phyloP scores from a whole-genome alignment of 495 filamentous ascomycete genomes.

The Penicillium dipodomyicola region DNA sequence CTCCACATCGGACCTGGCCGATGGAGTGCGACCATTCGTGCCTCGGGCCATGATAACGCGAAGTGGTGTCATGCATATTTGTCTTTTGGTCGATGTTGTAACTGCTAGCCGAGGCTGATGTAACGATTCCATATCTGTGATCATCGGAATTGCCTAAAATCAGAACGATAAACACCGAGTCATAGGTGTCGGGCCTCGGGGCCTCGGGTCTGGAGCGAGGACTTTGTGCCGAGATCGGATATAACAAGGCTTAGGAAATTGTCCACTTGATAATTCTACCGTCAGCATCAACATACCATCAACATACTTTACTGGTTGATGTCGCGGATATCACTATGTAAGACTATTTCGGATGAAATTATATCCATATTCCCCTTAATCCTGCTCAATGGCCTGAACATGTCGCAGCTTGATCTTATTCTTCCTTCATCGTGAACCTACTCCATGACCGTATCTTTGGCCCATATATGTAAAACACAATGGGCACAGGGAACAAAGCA shows the following conservation, averaged over 20 bases:
- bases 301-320: too few species aligned
- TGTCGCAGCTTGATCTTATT: not conserved
- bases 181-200: not conserved
- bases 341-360: not conserved
- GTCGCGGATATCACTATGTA: not conserved
- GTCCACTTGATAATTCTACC: too few species aligned
- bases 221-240: too few species aligned
- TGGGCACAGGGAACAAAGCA: constrained; percentile 58
- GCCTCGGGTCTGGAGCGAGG: not conserved
- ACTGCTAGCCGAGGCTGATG: not conserved
- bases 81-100: not conserved
- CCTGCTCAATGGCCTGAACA: not conserved
- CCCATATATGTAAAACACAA: constrained; percentile 62
- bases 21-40: not conserved
- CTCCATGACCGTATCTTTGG: constrained; percentile 50
- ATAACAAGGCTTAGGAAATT: too few species aligned
- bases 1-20: constrained; percentile 21
- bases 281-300: too few species aligned
- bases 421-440: constrained; percentile 15
- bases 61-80: constrained; percentile 14
- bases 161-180: not conserved
- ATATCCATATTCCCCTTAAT: not conserved
- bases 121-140: not conserved
- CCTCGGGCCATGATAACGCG: constrained; percentile 12
- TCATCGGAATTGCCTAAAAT: not conserved